phyloP scores from a whole-genome alignment of 2,329 filamentous ascomycete species.

The Ilyonectria robusta region DNA sequence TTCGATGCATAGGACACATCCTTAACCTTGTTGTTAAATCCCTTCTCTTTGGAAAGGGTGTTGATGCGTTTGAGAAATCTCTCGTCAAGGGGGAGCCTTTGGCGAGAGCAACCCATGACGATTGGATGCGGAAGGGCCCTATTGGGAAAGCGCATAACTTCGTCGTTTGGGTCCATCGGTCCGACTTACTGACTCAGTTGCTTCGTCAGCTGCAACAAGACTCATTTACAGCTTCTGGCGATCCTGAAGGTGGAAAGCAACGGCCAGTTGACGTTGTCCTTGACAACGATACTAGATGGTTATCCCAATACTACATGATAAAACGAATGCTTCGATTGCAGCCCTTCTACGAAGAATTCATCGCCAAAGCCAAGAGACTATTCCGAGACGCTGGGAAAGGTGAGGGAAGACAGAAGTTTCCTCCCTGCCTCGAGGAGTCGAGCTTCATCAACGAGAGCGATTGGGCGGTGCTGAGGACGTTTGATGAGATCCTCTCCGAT shows the following conservation, averaged over 20 bases:
- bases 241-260: constrained; percentile 13
- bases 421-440: background rate
- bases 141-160: constrained; percentile 4
- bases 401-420: background rate
- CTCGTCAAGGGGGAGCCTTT: background rate
- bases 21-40: no score
- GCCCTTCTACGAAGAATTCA: background rate
- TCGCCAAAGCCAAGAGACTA: constrained; percentile 1
- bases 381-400: background rate
- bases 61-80: background rate
- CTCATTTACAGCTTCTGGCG: constrained; percentile 14
- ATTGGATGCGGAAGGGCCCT: constrained; percentile 27
- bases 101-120: constrained; percentile 2
- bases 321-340: constrained; percentile 1
- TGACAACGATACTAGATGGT: constrained; percentile 35
- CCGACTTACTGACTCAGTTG: constrained; percentile 22
- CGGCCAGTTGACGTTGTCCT: constrained; percentile 30
- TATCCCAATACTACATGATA: constrained; percentile 37
- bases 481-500: constrained; percentile 20
- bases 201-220: constrained; percentile 23
- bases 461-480: constrained; percentile 24
- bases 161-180: constrained; percentile 26
- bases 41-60: constrained; percentile 49
- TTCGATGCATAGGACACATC: no score
- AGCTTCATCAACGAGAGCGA: constrained; percentile 21